Conservation (phyloP, 2,329 filamentous ascomycete genomes). For the Anisogramma anomala region DNA sequence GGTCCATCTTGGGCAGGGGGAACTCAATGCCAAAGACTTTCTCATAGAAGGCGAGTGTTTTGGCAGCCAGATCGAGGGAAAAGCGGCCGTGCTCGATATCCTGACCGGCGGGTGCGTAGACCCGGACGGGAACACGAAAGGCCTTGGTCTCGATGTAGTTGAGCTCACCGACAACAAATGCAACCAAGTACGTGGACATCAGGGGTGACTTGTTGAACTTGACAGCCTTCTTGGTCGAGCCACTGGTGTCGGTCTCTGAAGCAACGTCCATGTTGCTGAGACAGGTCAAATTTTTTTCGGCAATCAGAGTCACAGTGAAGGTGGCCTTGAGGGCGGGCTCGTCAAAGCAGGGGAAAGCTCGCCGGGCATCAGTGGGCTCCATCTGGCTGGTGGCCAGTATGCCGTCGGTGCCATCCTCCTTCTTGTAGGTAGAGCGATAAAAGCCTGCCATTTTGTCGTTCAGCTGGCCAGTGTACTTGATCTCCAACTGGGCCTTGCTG, state of each 20-base stretch:
- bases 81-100: conserved; percentile 86
- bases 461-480: conserved; percentile 65
- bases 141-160: conserved; percentile 86
- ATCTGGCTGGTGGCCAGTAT: conserved; percentile 89
- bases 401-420: conserved; percentile 62
- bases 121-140: conserved; percentile 83
- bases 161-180: conserved; percentile 87
- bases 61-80: conserved; percentile 78
- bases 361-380: conserved; percentile 87
- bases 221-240: conserved; percentile 66
- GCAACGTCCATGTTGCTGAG: conserved; percentile 95
- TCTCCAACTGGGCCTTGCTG: conserved; percentile 63
- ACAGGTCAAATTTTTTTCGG: conserved; percentile 82
- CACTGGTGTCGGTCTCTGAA: conserved; percentile 57
- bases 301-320: conserved; percentile 82
- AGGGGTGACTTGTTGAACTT: conserved; percentile 84
- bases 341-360: conserved; percentile 93
- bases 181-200: conserved; percentile 94
- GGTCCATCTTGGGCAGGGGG: conserved; percentile 88
- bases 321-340: conserved; percentile 88
- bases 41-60: conserved; percentile 88
- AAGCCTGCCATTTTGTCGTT: conserved; percentile 88
- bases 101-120: conserved; percentile 85
- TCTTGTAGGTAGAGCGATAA: conserved; percentile 86
- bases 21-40: conserved; percentile 83